phyloP scores from a whole-genome alignment of 192 early-diverging fungal genomes.

The Lunasporangiospora selenospora region DNA sequence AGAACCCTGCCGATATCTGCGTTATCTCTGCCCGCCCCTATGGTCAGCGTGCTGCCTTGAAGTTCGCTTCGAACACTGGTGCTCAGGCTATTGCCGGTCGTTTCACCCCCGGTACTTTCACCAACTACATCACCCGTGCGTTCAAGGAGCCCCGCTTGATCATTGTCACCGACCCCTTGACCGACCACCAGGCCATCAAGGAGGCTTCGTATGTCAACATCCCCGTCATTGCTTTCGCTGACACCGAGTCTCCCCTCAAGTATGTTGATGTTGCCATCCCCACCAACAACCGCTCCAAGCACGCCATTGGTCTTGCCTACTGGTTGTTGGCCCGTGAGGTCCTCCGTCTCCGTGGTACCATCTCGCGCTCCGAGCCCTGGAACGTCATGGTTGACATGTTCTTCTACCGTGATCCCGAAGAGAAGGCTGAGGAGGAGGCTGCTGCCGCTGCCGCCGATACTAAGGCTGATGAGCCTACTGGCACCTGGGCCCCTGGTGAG shows the following conservation, averaged over 20 bases:
- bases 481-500: conserved; percentile 72
- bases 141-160: conserved; percentile 99
- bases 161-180: conserved; percentile 96
- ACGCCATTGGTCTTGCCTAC: conserved; percentile 97
- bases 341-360: conserved; percentile 94
- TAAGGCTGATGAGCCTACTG: conserved; percentile 22
- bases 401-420: conserved; percentile 99
- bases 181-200: conserved; percentile 98
- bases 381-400: conserved; percentile 99
- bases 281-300: conserved; percentile 99
- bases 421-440: conserved; percentile 93
- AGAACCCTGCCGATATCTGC: conserved; percentile 98
- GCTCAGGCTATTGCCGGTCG: conserved; percentile 99
- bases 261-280: conserved; percentile 99
- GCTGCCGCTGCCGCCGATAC: conserved; percentile 61
- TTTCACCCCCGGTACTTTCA: conserved; percentile 99
- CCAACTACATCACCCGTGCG: conserved; percentile 99
- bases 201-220: conserved; percentile 99
- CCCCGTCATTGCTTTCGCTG: conserved; percentile 98
- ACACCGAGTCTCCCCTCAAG: conserved; percentile 95
- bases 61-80: conserved; percentile 99
- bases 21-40: conserved; percentile 97
- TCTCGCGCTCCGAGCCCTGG: conserved; percentile 88
- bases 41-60: conserved; percentile 98
- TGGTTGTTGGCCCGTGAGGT: conserved; percentile 99